Conservation (phyloP, 2,329 filamentous ascomycete species). For the Cladosporium sphaerospermum region DNA sequence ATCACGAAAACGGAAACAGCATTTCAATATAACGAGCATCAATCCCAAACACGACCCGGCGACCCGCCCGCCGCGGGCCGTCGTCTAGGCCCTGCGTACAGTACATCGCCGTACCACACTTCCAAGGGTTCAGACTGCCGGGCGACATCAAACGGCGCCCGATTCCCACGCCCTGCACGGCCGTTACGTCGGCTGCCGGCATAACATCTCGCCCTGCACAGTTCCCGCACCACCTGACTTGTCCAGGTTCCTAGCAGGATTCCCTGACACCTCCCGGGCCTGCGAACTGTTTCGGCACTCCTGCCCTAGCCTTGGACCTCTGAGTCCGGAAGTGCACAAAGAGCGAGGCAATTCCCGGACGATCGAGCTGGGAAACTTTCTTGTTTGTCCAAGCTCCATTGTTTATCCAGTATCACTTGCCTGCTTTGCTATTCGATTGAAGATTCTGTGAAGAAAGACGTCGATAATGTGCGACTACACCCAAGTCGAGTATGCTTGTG, state of each 20-base stretch:
- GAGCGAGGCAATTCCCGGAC: too few species aligned
- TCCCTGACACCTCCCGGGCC: too few species aligned
- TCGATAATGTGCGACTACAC: slow-evolving; percentile 52
- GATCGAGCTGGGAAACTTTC: background rate
- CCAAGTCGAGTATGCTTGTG: slow-evolving; percentile 52
- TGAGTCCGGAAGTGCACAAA: too few species aligned
- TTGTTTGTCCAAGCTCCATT: slow-evolving; percentile 9
- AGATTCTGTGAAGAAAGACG: background rate
- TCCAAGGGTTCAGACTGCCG: slow-evolving; percentile 4
- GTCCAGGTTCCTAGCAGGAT: too few species aligned
- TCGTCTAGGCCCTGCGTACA: background rate
- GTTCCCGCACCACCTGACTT: slow-evolving; percentile 2
- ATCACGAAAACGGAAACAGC: background rate
- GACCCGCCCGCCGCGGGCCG: slow-evolving; percentile 8
- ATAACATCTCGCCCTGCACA: slow-evolving; percentile 5
- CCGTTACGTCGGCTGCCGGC: slow-evolving; percentile 9
- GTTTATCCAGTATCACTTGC: background rate
- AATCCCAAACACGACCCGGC: background rate
- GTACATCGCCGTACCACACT: background rate
- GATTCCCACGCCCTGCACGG: slow-evolving; percentile 3
- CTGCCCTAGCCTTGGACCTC: background rate
- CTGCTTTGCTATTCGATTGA: background rate
- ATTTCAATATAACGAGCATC: background rate
- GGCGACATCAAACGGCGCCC: slow-evolving; percentile 4
- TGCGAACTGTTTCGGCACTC: slow-evolving; percentile 2